Evolutionary conservation across 257 asterid genomes (phyloP), one percentile per base, ranked within the genome.

Genomic region (Ocimum tenuiflorum): DNA sequence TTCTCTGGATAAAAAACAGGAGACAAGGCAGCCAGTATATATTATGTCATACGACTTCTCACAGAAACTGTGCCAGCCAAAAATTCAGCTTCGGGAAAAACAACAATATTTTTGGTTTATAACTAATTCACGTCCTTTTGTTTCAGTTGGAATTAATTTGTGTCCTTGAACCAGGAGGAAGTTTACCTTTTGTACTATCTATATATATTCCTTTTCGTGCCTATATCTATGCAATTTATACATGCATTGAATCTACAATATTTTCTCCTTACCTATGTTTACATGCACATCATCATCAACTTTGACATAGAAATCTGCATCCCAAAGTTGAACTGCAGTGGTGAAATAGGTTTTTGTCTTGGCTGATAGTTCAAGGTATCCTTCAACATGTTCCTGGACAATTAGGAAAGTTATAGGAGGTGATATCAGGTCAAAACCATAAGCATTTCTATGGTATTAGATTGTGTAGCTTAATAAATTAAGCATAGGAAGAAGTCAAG

Each of bases 271-370:
- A 89, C 96, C 95, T 79, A 89, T 80, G 71, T 89, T 89, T 43
- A 89, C 96, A 78, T 89, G 95, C 55, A 89, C 94, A 70, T 89
- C 96, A 69, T 89, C 96, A 20, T 89, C 96, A 49, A 89, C 96
- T 82, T 89, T 89, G 62, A 89, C 94, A 68, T 89, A 87, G 75
- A 85, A 90, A 73, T 90, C 97, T 9, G 95, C 97, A 82, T 90
- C 95, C 95, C 97, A 90, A 24, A 83, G 73, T 39, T 85, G 83
- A 80, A 83, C 82, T 49, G 95, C 94, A 27, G 97, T 83, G 67
- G 91, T 73, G 66, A 90, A 85, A 77, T 85, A 87, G 19, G 91
- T 51, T 78, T 85, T 90, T 12, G 95, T 90, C 79, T 90, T 90
- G 41, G 94, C 97, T 27, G 95, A 90, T 66, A 90, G 78, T 75